phyloP scores from a whole-genome alignment of 2,329 filamentous ascomycete genomes.

The Grosmannia penicillata region DNA sequence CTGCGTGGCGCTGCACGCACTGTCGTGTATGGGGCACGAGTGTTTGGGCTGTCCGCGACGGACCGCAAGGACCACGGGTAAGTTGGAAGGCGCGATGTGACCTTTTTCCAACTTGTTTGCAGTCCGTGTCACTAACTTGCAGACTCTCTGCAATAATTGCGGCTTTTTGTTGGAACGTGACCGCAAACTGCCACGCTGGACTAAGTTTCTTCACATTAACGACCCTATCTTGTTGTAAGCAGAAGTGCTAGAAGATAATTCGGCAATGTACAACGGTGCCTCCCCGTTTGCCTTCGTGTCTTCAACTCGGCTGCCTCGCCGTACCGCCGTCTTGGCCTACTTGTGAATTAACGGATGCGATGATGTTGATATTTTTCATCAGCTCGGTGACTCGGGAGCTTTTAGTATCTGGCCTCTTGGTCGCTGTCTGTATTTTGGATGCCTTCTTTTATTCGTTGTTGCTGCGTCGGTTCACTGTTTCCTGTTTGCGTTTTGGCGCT shows the following conservation, averaged over 20 bases:
- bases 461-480: too few relatives aligned
- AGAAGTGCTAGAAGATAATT: background rate
- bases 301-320: too few relatives aligned
- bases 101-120: constrained; percentile 3
- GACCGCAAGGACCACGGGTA: constrained; percentile 70
- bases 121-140: background rate
- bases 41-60: constrained; percentile 91
- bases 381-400: too few relatives aligned
- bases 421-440: too few relatives aligned
- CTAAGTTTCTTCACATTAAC: constrained; percentile 47
- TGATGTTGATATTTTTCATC: too few relatives aligned
- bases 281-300: too few relatives aligned
- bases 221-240: constrained; percentile 13
- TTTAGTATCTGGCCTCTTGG: too few relatives aligned
- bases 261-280: too few relatives aligned
- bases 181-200: constrained; percentile 66
- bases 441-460: background rate
- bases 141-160: constrained; percentile 89
- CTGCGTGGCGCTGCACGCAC: constrained; percentile 75
- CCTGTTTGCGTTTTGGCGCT: too few relatives aligned
- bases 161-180: constrained; percentile 80
- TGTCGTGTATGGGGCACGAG: constrained; percentile 78
- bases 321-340: too few relatives aligned
- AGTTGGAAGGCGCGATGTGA: constrained; percentile 20
- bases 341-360: too few relatives aligned